A percentile compares a stretch with the other conserved stretches of the same genome.
phyloP scores from a whole-genome alignment of 495 filamentous ascomycete genomes.

The Lasiosphaeria miniovina region DNA sequence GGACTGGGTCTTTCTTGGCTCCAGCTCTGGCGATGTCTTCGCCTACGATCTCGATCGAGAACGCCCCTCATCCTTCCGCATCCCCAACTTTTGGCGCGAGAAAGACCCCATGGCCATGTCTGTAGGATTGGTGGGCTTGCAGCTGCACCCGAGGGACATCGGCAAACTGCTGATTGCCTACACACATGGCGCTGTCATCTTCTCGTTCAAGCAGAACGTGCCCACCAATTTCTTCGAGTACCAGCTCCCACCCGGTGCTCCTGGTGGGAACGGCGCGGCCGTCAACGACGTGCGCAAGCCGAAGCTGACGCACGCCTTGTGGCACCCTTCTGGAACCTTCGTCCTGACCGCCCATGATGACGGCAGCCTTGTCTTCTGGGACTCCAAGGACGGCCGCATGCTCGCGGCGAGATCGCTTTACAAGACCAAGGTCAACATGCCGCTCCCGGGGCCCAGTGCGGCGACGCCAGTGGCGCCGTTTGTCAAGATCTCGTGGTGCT shows the following conservation, averaged over 20 bases:
- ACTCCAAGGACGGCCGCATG: slow-evolving; percentile 83
- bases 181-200: slow-evolving; percentile 78
- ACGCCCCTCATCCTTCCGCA: slow-evolving; percentile 66
- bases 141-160: slow-evolving; percentile 87
- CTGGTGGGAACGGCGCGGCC: slow-evolving; percentile 64
- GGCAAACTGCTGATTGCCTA: slow-evolving; percentile 90
- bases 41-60: slow-evolving; percentile 89
- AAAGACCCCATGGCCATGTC: slow-evolving; percentile 45
- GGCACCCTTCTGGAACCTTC: slow-evolving; percentile 96
- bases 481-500: slow-evolving; percentile 81
- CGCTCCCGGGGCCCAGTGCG: slow-evolving; percentile 36
- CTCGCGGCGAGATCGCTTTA: slow-evolving; percentile 79
- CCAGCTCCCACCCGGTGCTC: slow-evolving; percentile 74
- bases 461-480: slow-evolving; percentile 57
- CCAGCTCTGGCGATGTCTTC: slow-evolving; percentile 74
- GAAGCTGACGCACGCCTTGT: slow-evolving; percentile 71
- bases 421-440: slow-evolving; percentile 63
- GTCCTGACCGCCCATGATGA: slow-evolving; percentile 86
- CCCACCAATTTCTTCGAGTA: slow-evolving; percentile 79
- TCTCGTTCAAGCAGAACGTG: slow-evolving; percentile 85
- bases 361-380: slow-evolving; percentile 88
- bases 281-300: slow-evolving; percentile 60
- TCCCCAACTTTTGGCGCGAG: slow-evolving; percentile 81
- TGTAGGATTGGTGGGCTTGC: slow-evolving; percentile 58
- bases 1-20: slow-evolving; percentile 83